A percentile compares a stretch with the other conserved stretches of the same genome.
Conservation (phyloP, 2,329 filamentous ascomycete genomes). For the Ophiostoma tasmaniense region DNA sequence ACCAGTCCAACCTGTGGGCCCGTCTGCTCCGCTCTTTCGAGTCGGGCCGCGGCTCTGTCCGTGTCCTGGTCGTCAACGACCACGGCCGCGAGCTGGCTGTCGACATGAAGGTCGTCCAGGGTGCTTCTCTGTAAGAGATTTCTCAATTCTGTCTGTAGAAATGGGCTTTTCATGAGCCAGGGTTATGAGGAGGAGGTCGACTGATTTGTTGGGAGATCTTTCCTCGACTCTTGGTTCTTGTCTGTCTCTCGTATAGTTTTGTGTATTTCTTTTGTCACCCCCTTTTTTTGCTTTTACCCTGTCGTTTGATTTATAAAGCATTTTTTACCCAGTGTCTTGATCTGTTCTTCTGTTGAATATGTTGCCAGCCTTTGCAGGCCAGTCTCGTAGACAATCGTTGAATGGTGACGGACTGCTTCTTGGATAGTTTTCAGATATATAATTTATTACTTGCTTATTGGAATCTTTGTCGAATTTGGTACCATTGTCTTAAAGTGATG, state of each 20-base stretch:
- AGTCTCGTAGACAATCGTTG: not conserved
- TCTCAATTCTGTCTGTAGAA: not conserved
- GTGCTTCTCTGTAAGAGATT: constrained; percentile 51
- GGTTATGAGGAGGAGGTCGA: not conserved
- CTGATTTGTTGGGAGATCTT: not conserved
- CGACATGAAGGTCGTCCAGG: constrained; percentile 98
- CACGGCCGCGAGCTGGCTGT: constrained; percentile 88
- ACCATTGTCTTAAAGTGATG: not conserved
- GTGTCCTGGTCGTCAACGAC: constrained; percentile 92
- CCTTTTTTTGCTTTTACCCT: constrained; percentile 9
- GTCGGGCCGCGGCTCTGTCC: constrained; percentile 85
- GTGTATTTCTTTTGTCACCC: not conserved
- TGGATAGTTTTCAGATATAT: constrained; percentile 6
- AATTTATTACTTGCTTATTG: not conserved
- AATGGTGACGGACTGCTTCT: not conserved
- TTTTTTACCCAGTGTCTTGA: constrained; percentile 10
- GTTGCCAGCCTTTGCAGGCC: not conserved
- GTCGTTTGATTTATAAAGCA: constrained; percentile 15
- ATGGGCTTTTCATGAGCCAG: not conserved
- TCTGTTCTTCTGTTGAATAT: constrained; percentile 1
- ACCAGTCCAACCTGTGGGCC: constrained; percentile 82
- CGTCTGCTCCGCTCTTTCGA: constrained; percentile 79
- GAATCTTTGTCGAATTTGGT: not conserved
- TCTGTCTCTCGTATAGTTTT: not conserved
- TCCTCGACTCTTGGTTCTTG: not conserved